phyloP scores from a whole-genome alignment of 192 early-diverging fungal genomes.

The Paraglomus brasilianum region DNA sequence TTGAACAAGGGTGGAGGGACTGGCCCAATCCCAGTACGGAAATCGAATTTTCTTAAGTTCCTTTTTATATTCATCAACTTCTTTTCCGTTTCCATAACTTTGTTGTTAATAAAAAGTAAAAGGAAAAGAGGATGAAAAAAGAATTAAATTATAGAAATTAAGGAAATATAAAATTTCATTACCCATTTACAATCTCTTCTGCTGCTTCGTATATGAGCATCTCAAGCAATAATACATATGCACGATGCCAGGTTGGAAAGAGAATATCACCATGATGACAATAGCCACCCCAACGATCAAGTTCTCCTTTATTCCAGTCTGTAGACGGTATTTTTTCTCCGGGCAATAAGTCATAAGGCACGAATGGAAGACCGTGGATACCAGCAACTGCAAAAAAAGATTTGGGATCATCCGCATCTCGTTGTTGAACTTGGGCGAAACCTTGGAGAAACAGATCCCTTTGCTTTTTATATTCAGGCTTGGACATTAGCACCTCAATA shows the following conservation, averaged over 20 bases:
- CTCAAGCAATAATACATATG: slow-evolving; percentile 26
- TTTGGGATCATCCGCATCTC: neutral
- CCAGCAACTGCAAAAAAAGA: slow-evolving; percentile 22
- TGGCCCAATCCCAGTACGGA: slow-evolving; percentile 28
- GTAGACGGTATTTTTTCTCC: too few species aligned
- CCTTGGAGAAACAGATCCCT: slow-evolving; percentile 11
- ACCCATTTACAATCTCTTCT: neutral
- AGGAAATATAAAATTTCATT: neutral
- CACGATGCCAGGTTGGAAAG: slow-evolving; percentile 30
- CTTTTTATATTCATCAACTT: slow-evolving; percentile 13
- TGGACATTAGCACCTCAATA: neutral
- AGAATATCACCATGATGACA: slow-evolving; percentile 27
- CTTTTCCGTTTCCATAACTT: neutral
- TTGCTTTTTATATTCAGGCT: neutral
- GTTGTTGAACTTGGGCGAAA: neutral
- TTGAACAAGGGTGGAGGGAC: neutral
- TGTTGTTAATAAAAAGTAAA: too few species aligned
- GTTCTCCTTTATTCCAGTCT: neutral
- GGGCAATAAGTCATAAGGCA: neutral
- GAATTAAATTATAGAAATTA: neutral
- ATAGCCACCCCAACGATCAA: slow-evolving; percentile 19
- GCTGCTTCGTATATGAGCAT: slow-evolving; percentile 2
- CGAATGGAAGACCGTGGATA: slow-evolving; percentile 16
- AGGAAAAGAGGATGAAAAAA: neutral
- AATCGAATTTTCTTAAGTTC: slow-evolving; percentile 21